These are phyloP conservation scores for Exophiala viscosa DNA, from an alignment of 2,329 filamentous ascomycete genomes.

Conservation along the genomic window DNA sequence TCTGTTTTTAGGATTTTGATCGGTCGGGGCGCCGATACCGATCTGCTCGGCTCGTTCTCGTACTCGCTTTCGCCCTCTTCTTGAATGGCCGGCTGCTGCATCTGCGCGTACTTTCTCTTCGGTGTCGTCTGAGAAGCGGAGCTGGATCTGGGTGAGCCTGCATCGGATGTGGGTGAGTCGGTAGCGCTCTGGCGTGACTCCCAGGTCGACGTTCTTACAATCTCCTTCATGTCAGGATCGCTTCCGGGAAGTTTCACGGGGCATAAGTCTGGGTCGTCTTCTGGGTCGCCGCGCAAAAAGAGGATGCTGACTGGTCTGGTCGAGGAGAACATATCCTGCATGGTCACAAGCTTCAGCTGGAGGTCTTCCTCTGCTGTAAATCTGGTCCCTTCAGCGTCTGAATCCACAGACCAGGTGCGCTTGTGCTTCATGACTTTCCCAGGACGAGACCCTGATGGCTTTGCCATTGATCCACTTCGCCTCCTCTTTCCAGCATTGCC, in stretches of 20 bases:
- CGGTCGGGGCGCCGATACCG: slow-evolving; percentile 9
- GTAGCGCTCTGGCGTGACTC: slow-evolving; percentile 36
- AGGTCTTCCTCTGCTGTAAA: slow-evolving; percentile 41
- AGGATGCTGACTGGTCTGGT: slow-evolving; percentile 42
- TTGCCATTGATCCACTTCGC: slow-evolving; percentile 52
- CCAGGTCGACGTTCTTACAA: slow-evolving; percentile 31
- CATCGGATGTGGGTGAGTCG: slow-evolving; percentile 32
- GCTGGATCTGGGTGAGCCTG: slow-evolving; percentile 40
- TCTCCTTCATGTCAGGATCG: slow-evolving; percentile 33
- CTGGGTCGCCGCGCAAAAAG: slow-evolving; percentile 41
- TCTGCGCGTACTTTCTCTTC: slow-evolving; percentile 39
- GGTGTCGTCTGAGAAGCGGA: slow-evolving; percentile 38
- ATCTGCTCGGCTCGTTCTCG: slow-evolving; percentile 9
- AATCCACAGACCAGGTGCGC: slow-evolving; percentile 92
- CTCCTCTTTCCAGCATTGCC: slow-evolving; percentile 60
- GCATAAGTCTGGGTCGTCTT: slow-evolving; percentile 45
- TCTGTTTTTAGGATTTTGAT: slow-evolving; percentile 25
- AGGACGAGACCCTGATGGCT: slow-evolving; percentile 50
- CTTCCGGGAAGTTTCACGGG: slow-evolving; percentile 40
- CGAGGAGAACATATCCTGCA: slow-evolving; percentile 48
- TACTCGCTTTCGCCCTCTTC: slow-evolving; percentile 25
- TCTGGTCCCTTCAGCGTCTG: slow-evolving; percentile 46
- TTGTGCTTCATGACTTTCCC: slow-evolving; percentile 90
- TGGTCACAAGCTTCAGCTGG: slow-evolving; percentile 40
- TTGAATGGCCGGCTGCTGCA: slow-evolving; percentile 23